Base-by-base conservation (phyloP, 2,329 filamentous ascomycete genomes). In the Cladophialophora exuberans region DNA sequence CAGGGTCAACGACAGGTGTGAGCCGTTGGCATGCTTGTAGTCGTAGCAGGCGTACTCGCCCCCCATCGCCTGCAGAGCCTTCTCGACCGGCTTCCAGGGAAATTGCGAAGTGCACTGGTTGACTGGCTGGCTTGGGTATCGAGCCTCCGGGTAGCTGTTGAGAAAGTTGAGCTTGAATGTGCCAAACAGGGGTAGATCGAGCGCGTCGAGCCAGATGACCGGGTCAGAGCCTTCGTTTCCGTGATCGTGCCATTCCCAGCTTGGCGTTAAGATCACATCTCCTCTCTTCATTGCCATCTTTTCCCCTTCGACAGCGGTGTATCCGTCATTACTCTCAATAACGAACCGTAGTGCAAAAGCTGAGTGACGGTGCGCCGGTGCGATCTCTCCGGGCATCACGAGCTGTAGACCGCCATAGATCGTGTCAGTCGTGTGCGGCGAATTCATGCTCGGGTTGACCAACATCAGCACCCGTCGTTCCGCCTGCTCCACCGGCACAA, bases 201-300 rank as follows among this genome's bases (percentile, higher is more conserved):
- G 65, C 3, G 75, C 78, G 62, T 84, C 82, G 1, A 84, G 69
- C 82, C 81, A 84, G 18, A 84, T 76, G 64, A 83, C 77, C 0
- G 80, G 79, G 1, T 71, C 72, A 1, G 70, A 68, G 4, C 79
- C 77, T 50, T 83, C 79, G 36, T 83, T 83, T 2, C 82, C 82
- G 53, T 84, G 81, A 53, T 84, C 81, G 56, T 83, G 81, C 74
- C 78, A 84, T 61, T 81, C 77, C 81, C 81, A 83, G 0, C 73
- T 77, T 0, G 81, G 81, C 0, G 82, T 84, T 1, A 83, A 66
- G 6, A 84, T 79, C 1, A 84, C 77, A 58, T 84, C 81, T 4
- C 81, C 80, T 1, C 74, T 70, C n/a, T 71, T 62, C 64, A 84
- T 78, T 1, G 70, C 66, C 57, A 84, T 78, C 51, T 79, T 76